phyloP scores from a whole-genome alignment of 1,139 yeast species.

The Lodderomyces theae region DNA sequence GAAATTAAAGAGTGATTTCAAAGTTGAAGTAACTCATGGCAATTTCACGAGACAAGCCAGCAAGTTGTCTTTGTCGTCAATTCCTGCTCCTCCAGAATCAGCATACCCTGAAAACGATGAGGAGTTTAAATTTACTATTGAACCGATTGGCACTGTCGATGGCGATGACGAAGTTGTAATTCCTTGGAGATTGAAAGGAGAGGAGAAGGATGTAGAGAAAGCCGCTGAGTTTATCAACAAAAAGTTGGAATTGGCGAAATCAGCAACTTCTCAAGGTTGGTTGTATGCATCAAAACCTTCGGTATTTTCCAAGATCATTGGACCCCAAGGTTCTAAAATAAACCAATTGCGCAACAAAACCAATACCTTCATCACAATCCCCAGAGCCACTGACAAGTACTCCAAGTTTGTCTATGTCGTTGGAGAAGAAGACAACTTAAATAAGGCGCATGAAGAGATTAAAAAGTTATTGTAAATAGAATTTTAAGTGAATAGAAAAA shows the following conservation, averaged over 20 bases:
- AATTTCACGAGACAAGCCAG: slow-evolving; percentile 48
- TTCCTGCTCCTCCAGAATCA: slow-evolving; percentile 50
- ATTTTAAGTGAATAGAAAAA: neutral
- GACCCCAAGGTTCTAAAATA: slow-evolving; percentile 72
- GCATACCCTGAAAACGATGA: slow-evolving; percentile 47
- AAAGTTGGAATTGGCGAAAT: slow-evolving; percentile 35
- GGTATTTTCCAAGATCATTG: slow-evolving; percentile 60
- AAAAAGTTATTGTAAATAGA: slow-evolving; percentile 15
- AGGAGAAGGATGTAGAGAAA: slow-evolving; percentile 36
- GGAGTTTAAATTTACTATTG: slow-evolving; percentile 44
- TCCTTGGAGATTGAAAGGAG: slow-evolving; percentile 65
- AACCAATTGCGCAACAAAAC: slow-evolving; percentile 59
- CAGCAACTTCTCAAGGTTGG: slow-evolving; percentile 34
- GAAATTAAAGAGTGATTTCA: slow-evolving; percentile 51
- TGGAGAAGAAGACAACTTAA: slow-evolving; percentile 32
- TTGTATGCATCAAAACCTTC: slow-evolving; percentile 34
- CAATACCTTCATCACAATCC: slow-evolving; percentile 61
- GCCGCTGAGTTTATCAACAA: slow-evolving; percentile 36
- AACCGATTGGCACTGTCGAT: slow-evolving; percentile 19
- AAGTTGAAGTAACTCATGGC: slow-evolving; percentile 67
- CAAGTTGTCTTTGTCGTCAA: slow-evolving; percentile 39
- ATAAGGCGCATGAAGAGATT: slow-evolving; percentile 27
- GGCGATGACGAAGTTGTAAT: slow-evolving; percentile 34
- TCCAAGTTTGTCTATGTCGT: slow-evolving; percentile 23
- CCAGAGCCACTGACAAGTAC: slow-evolving; percentile 51